Conservation (phyloP, 352 stramenopile species). For the Pythium brassicae region DNA sequence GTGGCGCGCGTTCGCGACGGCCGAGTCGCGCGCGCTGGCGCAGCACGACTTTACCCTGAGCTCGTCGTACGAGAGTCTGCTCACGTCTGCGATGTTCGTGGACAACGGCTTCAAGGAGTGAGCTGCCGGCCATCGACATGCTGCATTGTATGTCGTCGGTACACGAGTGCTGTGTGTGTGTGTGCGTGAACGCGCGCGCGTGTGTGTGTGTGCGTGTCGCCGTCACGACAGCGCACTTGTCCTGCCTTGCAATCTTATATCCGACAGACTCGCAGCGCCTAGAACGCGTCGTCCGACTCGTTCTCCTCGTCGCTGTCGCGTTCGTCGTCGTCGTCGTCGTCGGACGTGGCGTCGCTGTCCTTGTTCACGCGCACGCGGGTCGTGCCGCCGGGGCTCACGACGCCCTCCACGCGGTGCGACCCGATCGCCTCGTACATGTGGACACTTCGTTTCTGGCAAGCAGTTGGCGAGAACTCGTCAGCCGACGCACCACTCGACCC, state of each 20-base stretch:
- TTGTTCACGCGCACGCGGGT: slow-evolving; percentile 52
- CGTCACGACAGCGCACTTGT: neutral
- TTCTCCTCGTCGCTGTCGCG: slow-evolving; percentile 25
- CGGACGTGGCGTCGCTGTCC: slow-evolving; percentile 34
- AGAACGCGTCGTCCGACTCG: slow-evolving; percentile 17
- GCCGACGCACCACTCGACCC: neutral
- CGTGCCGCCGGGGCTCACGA: slow-evolving; percentile 61
- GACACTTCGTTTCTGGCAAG: slow-evolving; percentile 29
- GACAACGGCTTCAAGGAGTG: neutral
- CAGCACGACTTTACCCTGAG: slow-evolving; percentile 16
- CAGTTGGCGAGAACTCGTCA: neutral
- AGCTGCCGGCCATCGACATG: neutral
- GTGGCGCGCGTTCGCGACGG: slow-evolving; percentile 11
- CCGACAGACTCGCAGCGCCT: neutral
- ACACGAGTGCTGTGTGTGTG: neutral
- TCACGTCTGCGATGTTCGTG: slow-evolving; percentile 10
- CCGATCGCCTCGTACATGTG: slow-evolving; percentile 44
- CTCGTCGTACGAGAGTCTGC: slow-evolving; percentile 14
- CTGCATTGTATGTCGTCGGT: too few relatives aligned
- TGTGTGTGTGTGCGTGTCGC: neutral
- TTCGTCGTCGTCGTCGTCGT: slow-evolving; percentile 23
- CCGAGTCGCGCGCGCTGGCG: slow-evolving; percentile 8
- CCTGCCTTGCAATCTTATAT: neutral
- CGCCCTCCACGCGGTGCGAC: slow-evolving; percentile 38
- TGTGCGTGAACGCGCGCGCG: too few relatives aligned